Evolutionary conservation across 1,284 basidiomycete species (phyloP).

Genomic region (Ceratobasidium sp.): DNA sequence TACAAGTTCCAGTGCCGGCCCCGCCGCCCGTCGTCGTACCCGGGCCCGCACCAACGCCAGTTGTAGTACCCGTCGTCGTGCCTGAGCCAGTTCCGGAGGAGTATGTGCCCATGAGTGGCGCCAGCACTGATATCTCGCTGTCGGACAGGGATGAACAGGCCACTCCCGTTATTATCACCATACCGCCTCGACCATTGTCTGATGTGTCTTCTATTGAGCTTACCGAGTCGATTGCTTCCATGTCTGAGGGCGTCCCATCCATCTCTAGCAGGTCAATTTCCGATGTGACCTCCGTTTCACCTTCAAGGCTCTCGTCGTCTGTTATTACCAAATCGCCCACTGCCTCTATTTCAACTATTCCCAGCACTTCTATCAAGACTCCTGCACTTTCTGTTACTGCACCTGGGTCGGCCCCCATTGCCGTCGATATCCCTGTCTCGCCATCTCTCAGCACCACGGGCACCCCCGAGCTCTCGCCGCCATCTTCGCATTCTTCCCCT

Average conservation of each 20-base stretch:
- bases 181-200: constrained; percentile 11
- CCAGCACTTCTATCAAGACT: not conserved
- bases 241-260: constrained; percentile 28
- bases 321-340: constrained; percentile 15
- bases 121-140: constrained; percentile 28
- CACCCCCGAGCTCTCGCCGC: constrained; percentile 14
- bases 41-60: no score
- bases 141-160: constrained; percentile 9
- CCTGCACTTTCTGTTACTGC: not conserved
- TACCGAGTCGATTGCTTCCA: constrained; percentile 24
- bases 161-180: constrained; percentile 6
- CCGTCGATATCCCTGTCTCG: constrained; percentile 9
- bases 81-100: no score
- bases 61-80: no score
- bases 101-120: constrained; percentile 43
- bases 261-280: constrained; percentile 6
- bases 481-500: constrained; percentile 20
- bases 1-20: constrained; percentile 22
- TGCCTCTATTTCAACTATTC: not conserved
- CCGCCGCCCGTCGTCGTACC: not conserved
- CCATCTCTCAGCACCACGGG: constrained; percentile 33
- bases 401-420: not conserved
- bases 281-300: constrained; percentile 40
- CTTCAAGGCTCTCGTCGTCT: constrained; percentile 29
- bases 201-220: constrained; percentile 27